Conservation (phyloP, 2,329 filamentous ascomycete genomes). For the Arthrobotrys musiformis region DNA sequence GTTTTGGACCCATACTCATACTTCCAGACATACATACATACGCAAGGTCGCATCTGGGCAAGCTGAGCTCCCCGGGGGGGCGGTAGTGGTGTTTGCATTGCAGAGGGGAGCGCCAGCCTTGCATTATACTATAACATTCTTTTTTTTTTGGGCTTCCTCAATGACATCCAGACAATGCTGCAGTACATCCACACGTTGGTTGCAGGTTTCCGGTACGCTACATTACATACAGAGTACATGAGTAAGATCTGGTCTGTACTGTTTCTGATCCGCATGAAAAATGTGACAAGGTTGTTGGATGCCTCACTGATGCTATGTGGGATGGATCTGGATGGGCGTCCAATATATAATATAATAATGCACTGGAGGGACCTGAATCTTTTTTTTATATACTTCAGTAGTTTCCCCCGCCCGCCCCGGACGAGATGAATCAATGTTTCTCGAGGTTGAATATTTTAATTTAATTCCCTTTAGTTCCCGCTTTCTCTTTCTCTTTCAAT, state of each 20-base stretch:
- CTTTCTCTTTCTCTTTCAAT: background rate
- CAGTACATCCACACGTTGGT: background rate
- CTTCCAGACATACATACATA: too few species aligned
- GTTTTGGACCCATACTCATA: background rate
- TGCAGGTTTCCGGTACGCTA: background rate
- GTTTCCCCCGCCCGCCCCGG: background rate
- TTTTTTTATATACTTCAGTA: slow-evolving; percentile 36
- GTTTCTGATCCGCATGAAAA: slow-evolving; percentile 16
- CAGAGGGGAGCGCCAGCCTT: slow-evolving; percentile 13
- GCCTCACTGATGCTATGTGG: background rate
- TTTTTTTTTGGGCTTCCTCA: background rate
- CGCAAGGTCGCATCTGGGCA: slow-evolving; percentile 27
- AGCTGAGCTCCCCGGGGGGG: slow-evolving; percentile 42
- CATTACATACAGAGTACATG: slow-evolving; percentile 1
- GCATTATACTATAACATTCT: background rate
- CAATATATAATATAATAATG: too few species aligned
- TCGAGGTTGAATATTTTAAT: background rate
- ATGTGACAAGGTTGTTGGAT: slow-evolving; percentile 10
- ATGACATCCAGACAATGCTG: background rate
- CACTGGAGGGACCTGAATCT: too few species aligned
- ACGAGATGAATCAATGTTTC: slow-evolving; percentile 17
- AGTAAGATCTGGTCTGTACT: slow-evolving; percentile 40
- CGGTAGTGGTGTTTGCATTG: slow-evolving; percentile 6
- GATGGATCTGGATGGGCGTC: background rate
- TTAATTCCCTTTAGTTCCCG: background rate